These are phyloP conservation scores for Phytophthora capsici DNA, from an alignment of 352 stramenopile genomes.

Conservation along the genomic window DNA sequence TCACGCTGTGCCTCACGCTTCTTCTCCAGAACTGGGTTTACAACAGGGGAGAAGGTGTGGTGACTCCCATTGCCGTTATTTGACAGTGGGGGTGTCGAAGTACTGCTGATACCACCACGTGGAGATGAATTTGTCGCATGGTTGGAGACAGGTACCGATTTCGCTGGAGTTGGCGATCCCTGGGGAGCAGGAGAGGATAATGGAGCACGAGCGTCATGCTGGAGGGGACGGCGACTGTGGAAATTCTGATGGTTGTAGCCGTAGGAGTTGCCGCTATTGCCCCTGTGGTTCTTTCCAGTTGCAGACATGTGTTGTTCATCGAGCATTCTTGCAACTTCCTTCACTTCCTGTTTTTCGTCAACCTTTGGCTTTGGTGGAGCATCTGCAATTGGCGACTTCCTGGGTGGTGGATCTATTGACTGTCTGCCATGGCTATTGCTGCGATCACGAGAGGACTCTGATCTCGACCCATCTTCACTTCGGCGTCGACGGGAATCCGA, in stretches of 20 bases:
- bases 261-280: constrained; percentile 1
- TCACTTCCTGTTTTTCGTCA: constrained; percentile 1
- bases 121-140: constrained; percentile 24
- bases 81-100: constrained; percentile 11
- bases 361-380: background rate
- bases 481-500: constrained; percentile 22
- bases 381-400: background rate
- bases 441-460: constrained; percentile 27
- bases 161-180: constrained; percentile 13
- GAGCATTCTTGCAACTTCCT: background rate
- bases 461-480: constrained; percentile 22
- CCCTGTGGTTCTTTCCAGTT: constrained; percentile 8
- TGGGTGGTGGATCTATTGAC: background rate
- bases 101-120: constrained; percentile 12
- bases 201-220: constrained; percentile 13
- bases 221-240: constrained; percentile 12
- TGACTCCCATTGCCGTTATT: constrained; percentile 9
- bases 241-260: constrained; percentile 20
- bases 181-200: constrained; percentile 21
- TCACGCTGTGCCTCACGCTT: constrained; percentile 47
- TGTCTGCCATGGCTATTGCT: constrained; percentile 20
- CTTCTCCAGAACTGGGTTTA: constrained; percentile 49
- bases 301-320: constrained; percentile 3
- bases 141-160: constrained; percentile 15
- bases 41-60: constrained; percentile 16